Conservation (phyloP, 768 basidiomycete genomes). For the Strobilomyces dryophilus region DNA sequence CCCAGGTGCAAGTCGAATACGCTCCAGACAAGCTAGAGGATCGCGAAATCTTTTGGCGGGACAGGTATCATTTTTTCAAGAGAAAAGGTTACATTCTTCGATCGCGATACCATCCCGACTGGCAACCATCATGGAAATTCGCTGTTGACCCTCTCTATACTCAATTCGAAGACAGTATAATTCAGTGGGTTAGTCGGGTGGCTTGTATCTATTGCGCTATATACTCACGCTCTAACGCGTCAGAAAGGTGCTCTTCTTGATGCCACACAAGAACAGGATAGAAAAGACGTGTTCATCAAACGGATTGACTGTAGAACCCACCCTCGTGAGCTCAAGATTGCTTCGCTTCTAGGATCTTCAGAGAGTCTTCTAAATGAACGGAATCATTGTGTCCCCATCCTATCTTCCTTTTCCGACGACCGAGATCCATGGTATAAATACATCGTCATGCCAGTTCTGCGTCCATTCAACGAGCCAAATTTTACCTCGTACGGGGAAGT, state of each 20-base stretch:
- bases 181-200: slow-evolving; percentile 4
- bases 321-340: slow-evolving; percentile 1
- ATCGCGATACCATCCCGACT: slow-evolving; percentile 22
- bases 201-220: too few species aligned
- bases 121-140: slow-evolving; percentile 29
- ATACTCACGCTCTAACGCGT: too few species aligned
- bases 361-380: background rate
- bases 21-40: background rate
- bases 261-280: slow-evolving; percentile 1
- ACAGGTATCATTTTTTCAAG: slow-evolving; percentile 14
- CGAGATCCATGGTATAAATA: slow-evolving; percentile 12
- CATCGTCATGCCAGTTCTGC: slow-evolving; percentile 28
- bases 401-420: slow-evolving; percentile 13
- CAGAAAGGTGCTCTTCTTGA: slow-evolving; percentile 4
- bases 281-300: slow-evolving; percentile 17
- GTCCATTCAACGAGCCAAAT: slow-evolving; percentile 18
- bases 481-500: slow-evolving; percentile 26
- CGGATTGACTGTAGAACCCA: background rate
- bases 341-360: slow-evolving; percentile 1
- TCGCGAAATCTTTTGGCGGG: slow-evolving; percentile 14
- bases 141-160: background rate
- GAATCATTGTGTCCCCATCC: slow-evolving; percentile 25
- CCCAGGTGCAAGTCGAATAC: background rate
- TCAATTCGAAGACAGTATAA: slow-evolving; percentile 5
- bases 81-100: slow-evolving; percentile 22